Base-by-base conservation (phyloP, 106 monocot genomes). In the Dioscorea dumetorum region DNA sequence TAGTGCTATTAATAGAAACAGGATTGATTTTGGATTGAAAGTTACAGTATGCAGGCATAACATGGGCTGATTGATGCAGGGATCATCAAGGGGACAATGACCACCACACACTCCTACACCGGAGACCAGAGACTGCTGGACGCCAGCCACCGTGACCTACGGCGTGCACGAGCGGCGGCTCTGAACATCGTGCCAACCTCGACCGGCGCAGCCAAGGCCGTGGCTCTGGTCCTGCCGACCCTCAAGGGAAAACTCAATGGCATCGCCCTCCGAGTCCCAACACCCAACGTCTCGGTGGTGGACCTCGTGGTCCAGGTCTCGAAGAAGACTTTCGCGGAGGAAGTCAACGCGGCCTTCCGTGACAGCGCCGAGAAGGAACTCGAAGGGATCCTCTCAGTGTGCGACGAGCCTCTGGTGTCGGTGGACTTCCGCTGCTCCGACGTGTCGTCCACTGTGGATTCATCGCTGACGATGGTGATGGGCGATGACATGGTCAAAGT, bases 221-320 rank as follows among this genome's bases (percentile, higher is more conserved):
- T 95, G 50, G 87, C 94, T n/a, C 85, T 95, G 12, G 94, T 95
- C 50, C 85, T 95, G 48, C 91, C 94, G 22, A 76, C 33, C 61
- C 94, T 95, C 56, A 95, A 95, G 81, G 91, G 94, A 28, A 95
- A 95, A 79, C 94, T 95, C 32, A 95, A 95, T 52, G 94, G 94
- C 3, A 95, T 95, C 67, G 94, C 94, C 8, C 94, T 95, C 21
- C 87, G 94, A 12, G 91, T 95, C 21, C 94, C 94, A 5, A 95
- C 94, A 24, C 94, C 94, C 13, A 95, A 95, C 54, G 94, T 95
- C 59, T 95, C 91, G 15, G 94, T 95, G 0, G 94, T 95, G 5
- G 94, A 95, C 75, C 94, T 95, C n/a, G 94, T 91, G 13, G 81
- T 95, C 49, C 88, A 91, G 50, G 94, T 95, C n/a, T 53, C 79